These are phyloP conservation scores for Cyclostephanos invisitatus DNA, from an alignment of 108 stramenopile species.

Conservation along the genomic window DNA sequence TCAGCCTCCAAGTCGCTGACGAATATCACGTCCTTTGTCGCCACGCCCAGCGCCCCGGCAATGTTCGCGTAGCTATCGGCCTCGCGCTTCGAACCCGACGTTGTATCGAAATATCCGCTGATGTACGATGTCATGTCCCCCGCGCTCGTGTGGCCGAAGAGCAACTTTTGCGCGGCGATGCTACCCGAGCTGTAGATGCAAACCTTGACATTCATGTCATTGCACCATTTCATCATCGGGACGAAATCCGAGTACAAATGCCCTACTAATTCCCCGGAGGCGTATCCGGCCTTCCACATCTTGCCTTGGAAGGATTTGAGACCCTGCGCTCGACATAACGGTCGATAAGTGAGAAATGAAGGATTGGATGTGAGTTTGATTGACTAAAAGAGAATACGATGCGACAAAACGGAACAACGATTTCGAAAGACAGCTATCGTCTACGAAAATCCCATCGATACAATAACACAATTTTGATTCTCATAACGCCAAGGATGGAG, in stretches of 20 bases:
- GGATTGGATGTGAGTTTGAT: too few species aligned
- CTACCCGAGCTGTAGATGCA: slow-evolving; percentile 90
- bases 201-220: slow-evolving; percentile 53
- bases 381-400: too few species aligned
- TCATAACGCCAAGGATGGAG: too few species aligned
- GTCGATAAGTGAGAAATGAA: too few species aligned
- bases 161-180: slow-evolving; percentile 84
- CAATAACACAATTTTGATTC: too few species aligned
- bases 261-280: slow-evolving; percentile 71
- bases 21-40: slow-evolving; percentile 79
- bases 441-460: too few species aligned
- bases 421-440: too few species aligned
- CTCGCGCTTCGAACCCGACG: slow-evolving; percentile 77
- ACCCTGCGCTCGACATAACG: slow-evolving; percentile 6
- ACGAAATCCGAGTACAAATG: slow-evolving; percentile 85
- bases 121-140: slow-evolving; percentile 81
- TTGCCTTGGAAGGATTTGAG: slow-evolving; percentile 83
- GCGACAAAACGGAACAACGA: too few species aligned
- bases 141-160: slow-evolving; percentile 70
- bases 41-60: slow-evolving; percentile 62
- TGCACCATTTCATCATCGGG: slow-evolving; percentile 73
- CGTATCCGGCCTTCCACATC: slow-evolving; percentile 87
- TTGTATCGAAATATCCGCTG: slow-evolving; percentile 90
- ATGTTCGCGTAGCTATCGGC: slow-evolving; percentile 74
- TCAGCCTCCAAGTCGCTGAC: slow-evolving; percentile 86